A percentile compares a stretch with the other conserved stretches of the same genome.
These are phyloP conservation scores for Rasamsonia emersonii DNA, from an alignment of 2,329 filamentous ascomycete species.

Conservation along the genomic window DNA sequence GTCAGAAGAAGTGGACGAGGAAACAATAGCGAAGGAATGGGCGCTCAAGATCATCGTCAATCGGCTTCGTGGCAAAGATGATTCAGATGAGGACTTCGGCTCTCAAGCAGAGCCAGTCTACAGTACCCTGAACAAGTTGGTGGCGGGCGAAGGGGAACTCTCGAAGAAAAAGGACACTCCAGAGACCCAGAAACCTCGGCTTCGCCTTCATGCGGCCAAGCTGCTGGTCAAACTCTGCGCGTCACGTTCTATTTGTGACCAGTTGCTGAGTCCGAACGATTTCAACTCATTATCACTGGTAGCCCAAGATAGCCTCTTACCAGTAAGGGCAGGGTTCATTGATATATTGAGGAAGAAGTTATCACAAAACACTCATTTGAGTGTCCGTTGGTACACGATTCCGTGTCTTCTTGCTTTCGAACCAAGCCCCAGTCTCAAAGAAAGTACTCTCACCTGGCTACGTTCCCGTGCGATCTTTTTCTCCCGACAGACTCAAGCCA, in stretches of 20 bases:
- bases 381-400: slow-evolving; percentile 79
- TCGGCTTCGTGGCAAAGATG: slow-evolving; percentile 60
- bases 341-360: slow-evolving; percentile 70
- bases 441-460: slow-evolving; percentile 77
- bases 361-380: slow-evolving; percentile 55
- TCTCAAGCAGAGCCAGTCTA: slow-evolving; percentile 59
- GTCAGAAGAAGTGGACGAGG: slow-evolving; percentile 67
- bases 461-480: slow-evolving; percentile 67
- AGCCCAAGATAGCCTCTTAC: slow-evolving; percentile 64
- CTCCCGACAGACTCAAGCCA: slow-evolving; percentile 34
- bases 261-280: slow-evolving; percentile 59
- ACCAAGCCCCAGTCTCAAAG: slow-evolving; percentile 63
- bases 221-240: slow-evolving; percentile 77
- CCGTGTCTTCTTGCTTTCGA: slow-evolving; percentile 90
- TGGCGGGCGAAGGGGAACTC: slow-evolving; percentile 69
- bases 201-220: slow-evolving; percentile 74
- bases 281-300: slow-evolving; percentile 79
- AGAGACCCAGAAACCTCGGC: slow-evolving; percentile 65
- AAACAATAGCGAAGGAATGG: slow-evolving; percentile 74
- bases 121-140: slow-evolving; percentile 66
- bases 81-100: slow-evolving; percentile 38
- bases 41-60: slow-evolving; percentile 83
- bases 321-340: slow-evolving; percentile 71
- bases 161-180: slow-evolving; percentile 69
- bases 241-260: slow-evolving; percentile 62